phyloP scores from a whole-genome alignment of 306 rosid genomes.

The Castanea crenata region DNA sequence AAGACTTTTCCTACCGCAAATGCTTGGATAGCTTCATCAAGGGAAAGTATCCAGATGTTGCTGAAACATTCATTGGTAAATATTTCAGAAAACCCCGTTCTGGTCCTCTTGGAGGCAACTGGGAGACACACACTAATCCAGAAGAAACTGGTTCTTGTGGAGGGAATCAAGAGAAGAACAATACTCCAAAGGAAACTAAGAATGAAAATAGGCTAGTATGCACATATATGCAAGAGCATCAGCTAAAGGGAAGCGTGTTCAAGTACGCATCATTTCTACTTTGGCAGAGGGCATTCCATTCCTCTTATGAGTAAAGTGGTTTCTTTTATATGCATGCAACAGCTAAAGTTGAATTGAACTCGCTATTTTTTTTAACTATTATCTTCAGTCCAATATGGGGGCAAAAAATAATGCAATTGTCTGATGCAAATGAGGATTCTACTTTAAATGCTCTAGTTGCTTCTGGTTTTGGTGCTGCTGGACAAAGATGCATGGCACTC shows the following conservation, averaged over 20 bases:
- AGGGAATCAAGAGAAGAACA: too few relatives aligned
- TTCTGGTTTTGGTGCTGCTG: constrained; percentile 95
- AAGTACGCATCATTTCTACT: constrained; percentile 42
- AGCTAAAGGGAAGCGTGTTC: constrained; percentile 94
- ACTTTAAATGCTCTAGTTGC: constrained; percentile 81
- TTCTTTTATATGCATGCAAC: constrained; percentile 12
- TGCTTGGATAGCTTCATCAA: too few relatives aligned
- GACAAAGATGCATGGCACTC: too few relatives aligned
- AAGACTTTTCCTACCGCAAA: too few relatives aligned
- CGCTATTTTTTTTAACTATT: constrained; percentile 15
- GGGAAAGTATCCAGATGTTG: too few relatives aligned
- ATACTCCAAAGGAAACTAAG: too few relatives aligned
- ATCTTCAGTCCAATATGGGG: constrained; percentile 86
- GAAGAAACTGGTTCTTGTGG: too few relatives aligned
- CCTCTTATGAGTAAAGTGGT: constrained; percentile 12
- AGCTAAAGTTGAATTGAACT: constrained; percentile 22
- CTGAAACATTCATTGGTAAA: too few relatives aligned
- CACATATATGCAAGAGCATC: constrained; percentile 91
- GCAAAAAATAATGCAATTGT: constrained; percentile 94
- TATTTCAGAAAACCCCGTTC: too few relatives aligned
- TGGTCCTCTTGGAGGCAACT: too few relatives aligned
- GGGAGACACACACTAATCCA: too few relatives aligned
- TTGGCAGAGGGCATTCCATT: background rate
- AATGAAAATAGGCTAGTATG: constrained; percentile 71
- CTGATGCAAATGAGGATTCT: constrained; percentile 79